phyloP scores from a whole-genome alignment of 495 filamentous ascomycete species.

The Mytilinidion resinicola region DNA sequence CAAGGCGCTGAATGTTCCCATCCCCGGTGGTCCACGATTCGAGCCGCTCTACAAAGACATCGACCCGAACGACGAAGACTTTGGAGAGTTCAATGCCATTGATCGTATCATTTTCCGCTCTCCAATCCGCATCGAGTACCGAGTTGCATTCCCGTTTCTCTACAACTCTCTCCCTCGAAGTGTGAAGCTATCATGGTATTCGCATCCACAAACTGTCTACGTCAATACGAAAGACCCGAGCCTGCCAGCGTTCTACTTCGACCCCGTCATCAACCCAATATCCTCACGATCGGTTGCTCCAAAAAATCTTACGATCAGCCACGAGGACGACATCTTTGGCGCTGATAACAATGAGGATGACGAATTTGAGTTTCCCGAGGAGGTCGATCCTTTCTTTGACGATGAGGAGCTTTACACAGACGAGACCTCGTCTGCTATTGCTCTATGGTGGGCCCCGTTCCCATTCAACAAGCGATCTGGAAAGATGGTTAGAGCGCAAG shows the following conservation, averaged over 20 bases:
- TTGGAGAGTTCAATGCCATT: slow-evolving; percentile 99
- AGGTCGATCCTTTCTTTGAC: slow-evolving; percentile 79
- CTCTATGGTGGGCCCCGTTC: slow-evolving; percentile 96
- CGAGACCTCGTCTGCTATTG: slow-evolving; percentile 88
- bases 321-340: slow-evolving; percentile 95
- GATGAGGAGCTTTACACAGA: slow-evolving; percentile 85
- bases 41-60: slow-evolving; percentile 99
- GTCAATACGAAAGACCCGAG: slow-evolving; percentile 81
- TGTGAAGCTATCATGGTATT: slow-evolving; percentile 90
- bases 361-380: slow-evolving; percentile 73
- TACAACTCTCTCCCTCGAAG: slow-evolving; percentile 96
- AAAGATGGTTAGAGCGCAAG: slow-evolving; percentile 93
- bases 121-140: slow-evolving; percentile 92
- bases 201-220: slow-evolving; percentile 88
- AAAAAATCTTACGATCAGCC: slow-evolving; percentile 86
- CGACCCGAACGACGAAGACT: slow-evolving; percentile 98
- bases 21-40: slow-evolving; percentile 93
- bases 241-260: slow-evolving; percentile 95
- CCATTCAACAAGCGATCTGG: slow-evolving; percentile 96
- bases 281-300: slow-evolving; percentile 90
- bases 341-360: slow-evolving; percentile 79
- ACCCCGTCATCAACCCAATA: slow-evolving; percentile 95
- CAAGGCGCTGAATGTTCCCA: slow-evolving; percentile 94
- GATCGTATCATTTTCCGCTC: slow-evolving; percentile 98
- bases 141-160: slow-evolving; percentile 87